Evolutionary conservation across 2,329 filamentous ascomycete species (phyloP), one percentile per base, ranked within the genome.

Genomic region (Aureobasidium musti): DNA sequence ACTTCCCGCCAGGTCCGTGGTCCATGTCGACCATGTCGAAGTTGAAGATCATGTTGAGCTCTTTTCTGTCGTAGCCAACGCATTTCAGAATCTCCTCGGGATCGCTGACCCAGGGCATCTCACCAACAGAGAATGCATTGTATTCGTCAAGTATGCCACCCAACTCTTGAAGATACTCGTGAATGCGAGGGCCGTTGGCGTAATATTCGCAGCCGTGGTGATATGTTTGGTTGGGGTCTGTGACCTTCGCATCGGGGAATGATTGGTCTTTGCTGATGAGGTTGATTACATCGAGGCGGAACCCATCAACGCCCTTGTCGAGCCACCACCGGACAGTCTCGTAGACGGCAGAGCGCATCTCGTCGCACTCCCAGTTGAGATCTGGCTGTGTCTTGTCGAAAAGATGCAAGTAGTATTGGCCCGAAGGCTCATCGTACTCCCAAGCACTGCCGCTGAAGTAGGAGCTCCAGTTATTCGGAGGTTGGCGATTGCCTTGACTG

Each of bases 341-440:
- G 74, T 91, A 89, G 17, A 92, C 88, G 2, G 89, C 90, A 50
- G 84, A 79, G 14, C 89, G 83, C 0, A 89, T 84, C 13, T 83
- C 85, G 0, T 83, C 81, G 65, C 89, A 90, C 73, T 93, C 90
- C 90, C 90, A 94, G 77, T 94, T 94, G 17, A 94, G 82, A 71
- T 94, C 91, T 0, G 91, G 90, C 74, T 93, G 90, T 43, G 54
- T 41, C 10, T 83, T 84, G 13, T 88, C 87, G 75, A 91, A 94
- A 10, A 94, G 82, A 69, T 89, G 87, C 0, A 92, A 83, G 72
- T 91, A 92, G 74, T 91, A 92, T 77, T 92, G 88, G 63, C 82
- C 81, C 0, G 89, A 91, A 21, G 77, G 73, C 70, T 90, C 86
- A 72, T 92, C 89, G 80, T 86, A 92, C 69, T 87, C 80, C 89